A percentile compares a stretch with the other conserved stretches of the same genome.
Conservation (phyloP, 345 rosid genomes). For the Salix dunnii region DNA sequence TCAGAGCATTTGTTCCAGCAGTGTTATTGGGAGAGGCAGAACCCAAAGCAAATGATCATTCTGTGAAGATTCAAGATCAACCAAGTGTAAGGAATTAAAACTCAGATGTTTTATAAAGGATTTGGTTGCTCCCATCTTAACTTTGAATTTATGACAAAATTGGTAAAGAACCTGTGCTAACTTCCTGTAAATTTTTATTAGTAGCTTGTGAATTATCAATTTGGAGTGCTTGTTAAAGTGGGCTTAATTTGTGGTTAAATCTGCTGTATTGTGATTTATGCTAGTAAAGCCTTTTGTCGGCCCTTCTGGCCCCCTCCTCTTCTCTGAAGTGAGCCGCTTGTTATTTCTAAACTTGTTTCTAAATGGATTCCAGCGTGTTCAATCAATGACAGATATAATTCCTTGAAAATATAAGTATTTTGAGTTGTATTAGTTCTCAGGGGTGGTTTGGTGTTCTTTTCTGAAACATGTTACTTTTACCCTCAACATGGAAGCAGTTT, state of each 20-base stretch:
- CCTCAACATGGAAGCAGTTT: background rate
- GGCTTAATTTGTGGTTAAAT: background rate
- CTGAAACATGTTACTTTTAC: background rate
- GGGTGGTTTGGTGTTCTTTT: background rate
- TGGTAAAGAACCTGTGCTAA: background rate
- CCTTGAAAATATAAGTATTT: too few species aligned
- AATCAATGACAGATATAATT: too few species aligned
- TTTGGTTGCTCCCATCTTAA: background rate
- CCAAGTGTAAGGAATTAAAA: slow-evolving; percentile 46
- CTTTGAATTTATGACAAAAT: background rate
- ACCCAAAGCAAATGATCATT: slow-evolving; percentile 68
- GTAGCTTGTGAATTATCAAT: background rate
- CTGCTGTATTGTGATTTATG: background rate
- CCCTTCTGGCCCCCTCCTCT: background rate
- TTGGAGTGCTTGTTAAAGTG: background rate
- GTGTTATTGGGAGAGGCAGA: slow-evolving; percentile 92
- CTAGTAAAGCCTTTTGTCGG: background rate
- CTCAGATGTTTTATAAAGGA: background rate
- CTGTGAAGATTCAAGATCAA: slow-evolving; percentile 66
- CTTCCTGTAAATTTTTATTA: background rate
- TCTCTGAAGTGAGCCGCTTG: background rate
- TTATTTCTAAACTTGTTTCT: background rate
- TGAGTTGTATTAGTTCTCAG: background rate
- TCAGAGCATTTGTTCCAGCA: slow-evolving; percentile 98
- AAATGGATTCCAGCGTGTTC: background rate